Conservation (phyloP, 2,329 filamentous ascomycete genomes). For the Botrytis medusae region DNA sequence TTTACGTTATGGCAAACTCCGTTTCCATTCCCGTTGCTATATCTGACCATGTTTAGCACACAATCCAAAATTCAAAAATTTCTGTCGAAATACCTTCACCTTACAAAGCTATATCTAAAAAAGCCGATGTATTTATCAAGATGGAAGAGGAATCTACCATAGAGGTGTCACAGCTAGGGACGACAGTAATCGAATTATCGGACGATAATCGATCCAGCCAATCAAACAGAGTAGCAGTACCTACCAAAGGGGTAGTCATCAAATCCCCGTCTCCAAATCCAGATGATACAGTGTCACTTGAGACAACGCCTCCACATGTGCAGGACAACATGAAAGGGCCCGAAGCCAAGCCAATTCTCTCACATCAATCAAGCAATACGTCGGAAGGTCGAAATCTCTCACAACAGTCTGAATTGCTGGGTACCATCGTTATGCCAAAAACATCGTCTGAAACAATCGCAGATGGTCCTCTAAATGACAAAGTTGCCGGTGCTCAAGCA, state of each 20-base stretch:
- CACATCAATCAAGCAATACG: background rate
- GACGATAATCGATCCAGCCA: background rate
- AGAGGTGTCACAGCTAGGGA: background rate
- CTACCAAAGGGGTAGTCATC: background rate
- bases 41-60: background rate
- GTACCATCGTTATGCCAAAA: background rate
- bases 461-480: background rate
- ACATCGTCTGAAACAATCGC: background rate
- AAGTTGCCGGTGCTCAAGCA: background rate
- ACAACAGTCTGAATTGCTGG: background rate
- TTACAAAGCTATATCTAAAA: background rate
- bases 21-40: background rate
- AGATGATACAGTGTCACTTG: background rate
- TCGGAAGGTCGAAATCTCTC: background rate
- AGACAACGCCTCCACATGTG: background rate
- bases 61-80: background rate
- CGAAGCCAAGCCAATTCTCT: background rate
- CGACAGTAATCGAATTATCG: background rate
- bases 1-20: background rate
- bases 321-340: background rate
- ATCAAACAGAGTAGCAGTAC: background rate
- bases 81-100: background rate
- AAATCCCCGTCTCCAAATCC: background rate
- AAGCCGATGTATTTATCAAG: background rate
- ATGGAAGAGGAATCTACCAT: slow-evolving; percentile 10